Percentiles rank a stretch among this genome's conserved stretches.
Evolutionary conservation across 2,329 filamentous ascomycete species (phyloP).

Genomic region (Emericellopsis cladophorae): DNA sequence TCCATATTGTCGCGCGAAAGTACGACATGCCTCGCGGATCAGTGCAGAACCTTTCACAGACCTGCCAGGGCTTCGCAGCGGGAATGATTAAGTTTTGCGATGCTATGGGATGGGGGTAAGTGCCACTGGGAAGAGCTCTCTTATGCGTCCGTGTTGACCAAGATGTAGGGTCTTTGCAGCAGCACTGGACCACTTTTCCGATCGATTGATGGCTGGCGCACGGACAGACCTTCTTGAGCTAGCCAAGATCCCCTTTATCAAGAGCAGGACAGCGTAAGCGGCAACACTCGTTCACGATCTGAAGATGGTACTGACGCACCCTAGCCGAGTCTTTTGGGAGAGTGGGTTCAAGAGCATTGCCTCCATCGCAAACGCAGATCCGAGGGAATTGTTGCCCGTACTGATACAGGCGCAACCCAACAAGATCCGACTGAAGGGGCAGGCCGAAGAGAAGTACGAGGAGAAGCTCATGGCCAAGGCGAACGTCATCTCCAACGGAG

Average conservation of each 20-base stretch:
- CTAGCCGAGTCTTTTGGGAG: conserved; percentile 53
- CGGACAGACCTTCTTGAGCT: conserved; percentile 58
- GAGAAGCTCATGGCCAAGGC: conserved; percentile 56
- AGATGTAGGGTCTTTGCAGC: conserved; percentile 48
- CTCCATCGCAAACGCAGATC: conserved; percentile 55
- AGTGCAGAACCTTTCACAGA: conserved; percentile 61
- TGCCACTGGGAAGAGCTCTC: conserved; percentile 1
- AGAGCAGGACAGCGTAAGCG: conserved; percentile 57
- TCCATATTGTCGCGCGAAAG: conserved; percentile 56
- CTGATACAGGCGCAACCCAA: conserved; percentile 61
- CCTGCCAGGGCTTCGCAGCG: conserved; percentile 65
- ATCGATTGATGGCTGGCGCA: conserved; percentile 60
- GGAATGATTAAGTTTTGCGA: conserved; percentile 73
- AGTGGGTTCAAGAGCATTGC: conserved; percentile 61
- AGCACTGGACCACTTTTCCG: conserved; percentile 63
- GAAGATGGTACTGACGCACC: background rate
- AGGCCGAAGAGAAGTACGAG: conserved; percentile 47
- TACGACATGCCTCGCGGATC: conserved; percentile 58
- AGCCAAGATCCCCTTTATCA: conserved; percentile 61
- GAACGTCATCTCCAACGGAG: conserved; percentile 53
- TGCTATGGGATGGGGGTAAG: conserved; percentile 59
- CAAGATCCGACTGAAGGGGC: conserved; percentile 41
- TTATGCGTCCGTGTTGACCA: background rate
- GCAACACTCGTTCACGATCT: background rate
- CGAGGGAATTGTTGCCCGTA: conserved; percentile 56